These are phyloP conservation scores for Aspergillus carlsbadensis DNA, from an alignment of 495 filamentous ascomycete species.

Conservation along the genomic window DNA sequence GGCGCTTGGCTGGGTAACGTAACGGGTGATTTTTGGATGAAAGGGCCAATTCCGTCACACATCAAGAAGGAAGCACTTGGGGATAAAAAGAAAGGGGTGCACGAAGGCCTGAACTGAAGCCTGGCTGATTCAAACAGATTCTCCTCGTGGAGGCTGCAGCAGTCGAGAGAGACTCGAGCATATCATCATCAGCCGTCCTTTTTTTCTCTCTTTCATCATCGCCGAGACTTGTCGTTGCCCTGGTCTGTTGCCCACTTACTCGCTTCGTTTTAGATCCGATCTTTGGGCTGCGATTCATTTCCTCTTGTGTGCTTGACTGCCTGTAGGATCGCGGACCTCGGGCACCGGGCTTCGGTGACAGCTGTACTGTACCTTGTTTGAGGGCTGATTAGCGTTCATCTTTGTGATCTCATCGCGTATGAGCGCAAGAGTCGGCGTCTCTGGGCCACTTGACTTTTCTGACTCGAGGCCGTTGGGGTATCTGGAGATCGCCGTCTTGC, in stretches of 20 bases:
- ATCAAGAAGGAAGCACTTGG: neutral
- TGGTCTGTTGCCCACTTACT: conserved; percentile 5
- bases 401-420: conserved; percentile 3
- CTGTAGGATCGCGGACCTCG: conserved; percentile 1
- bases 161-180: neutral
- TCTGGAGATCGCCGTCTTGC: neutral
- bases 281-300: conserved; percentile 10
- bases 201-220: neutral
- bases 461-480: no score
- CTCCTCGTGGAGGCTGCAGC: neutral
- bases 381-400: neutral
- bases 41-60: neutral
- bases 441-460: no score
- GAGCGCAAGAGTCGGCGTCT: neutral
- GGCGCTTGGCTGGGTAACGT: conserved; percentile 13
- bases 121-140: neutral
- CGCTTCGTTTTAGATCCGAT: conserved; percentile 10
- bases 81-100: neutral
- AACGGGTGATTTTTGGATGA: conserved; percentile 4
- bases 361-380: no score
- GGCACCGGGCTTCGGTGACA: conserved; percentile 9
- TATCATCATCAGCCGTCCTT: neutral
- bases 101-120: neutral
- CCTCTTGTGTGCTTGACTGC: conserved; percentile 7
- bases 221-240: neutral